Percentiles rank a stretch among this genome's conserved stretches.
These are phyloP conservation scores for Eruca vesicaria DNA, from an alignment of 441 rosid species.

Conservation along the genomic window DNA sequence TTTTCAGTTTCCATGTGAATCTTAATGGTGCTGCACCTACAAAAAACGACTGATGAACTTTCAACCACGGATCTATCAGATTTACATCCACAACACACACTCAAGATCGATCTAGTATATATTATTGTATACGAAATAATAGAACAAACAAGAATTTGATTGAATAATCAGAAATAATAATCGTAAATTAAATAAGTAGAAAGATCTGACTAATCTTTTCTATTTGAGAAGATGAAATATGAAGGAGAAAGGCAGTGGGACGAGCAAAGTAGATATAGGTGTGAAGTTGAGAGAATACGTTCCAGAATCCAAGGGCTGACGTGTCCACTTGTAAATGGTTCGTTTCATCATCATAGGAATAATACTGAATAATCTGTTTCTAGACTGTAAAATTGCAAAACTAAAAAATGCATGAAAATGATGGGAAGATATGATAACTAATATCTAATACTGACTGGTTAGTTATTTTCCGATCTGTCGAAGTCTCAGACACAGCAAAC, in stretches of 20 bases:
- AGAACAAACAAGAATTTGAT: neutral
- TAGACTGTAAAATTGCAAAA: neutral
- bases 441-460: neutral
- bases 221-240: neutral
- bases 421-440: neutral
- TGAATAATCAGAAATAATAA: neutral
- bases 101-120: neutral
- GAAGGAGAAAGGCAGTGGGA: neutral
- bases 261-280: slow-evolving; percentile 19
- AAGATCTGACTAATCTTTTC: neutral
- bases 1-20: slow-evolving; percentile 62
- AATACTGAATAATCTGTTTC: neutral
- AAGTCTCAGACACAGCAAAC: neutral
- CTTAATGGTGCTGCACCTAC: slow-evolving; percentile 88
- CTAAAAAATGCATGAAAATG: neutral
- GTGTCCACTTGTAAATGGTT: slow-evolving; percentile 25
- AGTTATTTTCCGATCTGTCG: slow-evolving; percentile 6
- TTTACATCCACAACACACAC: slow-evolving; percentile 1
- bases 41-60: slow-evolving; percentile 49
- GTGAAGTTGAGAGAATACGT: neutral
- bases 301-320: slow-evolving; percentile 26
- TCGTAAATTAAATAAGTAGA: neutral
- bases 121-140: neutral
- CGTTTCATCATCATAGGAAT: neutral
- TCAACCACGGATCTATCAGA: slow-evolving; percentile 19